Evolutionary conservation across 495 filamentous ascomycete genomes (phyloP), one percentile per base, ranked within the genome.

Genomic region (Aspergillus diversus): DNA sequence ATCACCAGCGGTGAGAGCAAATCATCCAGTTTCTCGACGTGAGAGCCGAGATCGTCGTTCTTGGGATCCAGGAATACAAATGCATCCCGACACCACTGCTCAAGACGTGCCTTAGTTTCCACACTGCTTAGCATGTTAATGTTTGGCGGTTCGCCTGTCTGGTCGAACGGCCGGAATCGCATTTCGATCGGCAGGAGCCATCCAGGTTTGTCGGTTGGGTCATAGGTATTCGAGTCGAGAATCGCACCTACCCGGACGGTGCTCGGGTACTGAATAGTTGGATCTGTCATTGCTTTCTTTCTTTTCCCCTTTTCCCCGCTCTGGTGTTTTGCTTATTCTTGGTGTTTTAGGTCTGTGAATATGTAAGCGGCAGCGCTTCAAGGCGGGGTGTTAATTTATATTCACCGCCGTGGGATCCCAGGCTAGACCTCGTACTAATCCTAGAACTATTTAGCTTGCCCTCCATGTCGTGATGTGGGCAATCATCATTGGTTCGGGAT

Each of bases 291-390:
- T 53, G 16, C 32, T 53, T 31, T 33, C 50, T 33, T 53, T 31
- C 39, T 43, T 4, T 43, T 43, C 39, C 9, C n/a, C 39, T 43
- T 4, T 43, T 43, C 39, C 9, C n/a, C 39, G 4, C 4, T 43
- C 39, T 43, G 5, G 39, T 43, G 39, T 43, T 33, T 33, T 32
- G 50, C 50, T 53, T 33, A 13, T 27, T 33, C 21, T 53, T 21
- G 17, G 50, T 53, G 50, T 2, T 53, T 53, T 11, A 31, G 48
- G 17, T 72, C 72, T 5, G 66, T 65, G n/a, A 43, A 43, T 7
- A 43, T 8, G 12, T 4, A 8, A 1, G 39, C 39, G 39, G 39
- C 12, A 43, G 39, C 39, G 39, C 39, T 43, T 43, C 39, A 5
- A 11, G n/a, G 12, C 4, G 39, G 12, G 39, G 7, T n/a, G 39